phyloP scores from a whole-genome alignment of 169 alveolate genomes.

The Plasmodium chabaudi region DNA sequence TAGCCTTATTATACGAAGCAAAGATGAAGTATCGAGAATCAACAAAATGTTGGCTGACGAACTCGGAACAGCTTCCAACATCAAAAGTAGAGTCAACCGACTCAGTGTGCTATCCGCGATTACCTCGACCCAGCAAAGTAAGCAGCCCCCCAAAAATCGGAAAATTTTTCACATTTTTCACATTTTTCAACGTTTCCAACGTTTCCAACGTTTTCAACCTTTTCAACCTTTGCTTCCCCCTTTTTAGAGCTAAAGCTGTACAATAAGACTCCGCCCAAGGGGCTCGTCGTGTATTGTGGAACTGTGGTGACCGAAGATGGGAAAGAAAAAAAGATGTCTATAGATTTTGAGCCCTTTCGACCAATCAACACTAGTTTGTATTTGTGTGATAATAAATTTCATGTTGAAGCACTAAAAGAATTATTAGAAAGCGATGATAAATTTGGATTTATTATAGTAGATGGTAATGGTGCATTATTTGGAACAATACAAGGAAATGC shows the following conservation, averaged over 20 bases:
- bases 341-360: slow-evolving; percentile 98
- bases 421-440: slow-evolving; percentile 95
- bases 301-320: slow-evolving; percentile 97
- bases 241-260: slow-evolving; percentile 92
- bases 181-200: too few species aligned
- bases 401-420: slow-evolving; percentile 93
- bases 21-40: slow-evolving; percentile 95
- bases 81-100: slow-evolving; percentile 97
- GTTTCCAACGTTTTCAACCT: not conserved
- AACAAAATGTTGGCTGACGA: slow-evolving; percentile 96
- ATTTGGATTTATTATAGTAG: slow-evolving; percentile 98
- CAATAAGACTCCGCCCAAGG: slow-evolving; percentile 98
- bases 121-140: slow-evolving; percentile 97
- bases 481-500: slow-evolving; percentile 97
- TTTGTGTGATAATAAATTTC: slow-evolving; percentile 97
- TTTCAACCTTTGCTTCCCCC: not conserved
- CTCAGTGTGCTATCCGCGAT: slow-evolving; percentile 98
- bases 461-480: slow-evolving; percentile 98
- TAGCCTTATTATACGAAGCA: slow-evolving; percentile 96
- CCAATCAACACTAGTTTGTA: slow-evolving; percentile 97
- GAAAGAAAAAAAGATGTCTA: slow-evolving; percentile 95
- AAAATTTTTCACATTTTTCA: too few species aligned
- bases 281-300: slow-evolving; percentile 98
- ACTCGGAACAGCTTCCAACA: slow-evolving; percentile 97
- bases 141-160: not conserved